Base-by-base conservation (phyloP, 2,329 filamentous ascomycete species). In the Mycocentrospora acerina region DNA sequence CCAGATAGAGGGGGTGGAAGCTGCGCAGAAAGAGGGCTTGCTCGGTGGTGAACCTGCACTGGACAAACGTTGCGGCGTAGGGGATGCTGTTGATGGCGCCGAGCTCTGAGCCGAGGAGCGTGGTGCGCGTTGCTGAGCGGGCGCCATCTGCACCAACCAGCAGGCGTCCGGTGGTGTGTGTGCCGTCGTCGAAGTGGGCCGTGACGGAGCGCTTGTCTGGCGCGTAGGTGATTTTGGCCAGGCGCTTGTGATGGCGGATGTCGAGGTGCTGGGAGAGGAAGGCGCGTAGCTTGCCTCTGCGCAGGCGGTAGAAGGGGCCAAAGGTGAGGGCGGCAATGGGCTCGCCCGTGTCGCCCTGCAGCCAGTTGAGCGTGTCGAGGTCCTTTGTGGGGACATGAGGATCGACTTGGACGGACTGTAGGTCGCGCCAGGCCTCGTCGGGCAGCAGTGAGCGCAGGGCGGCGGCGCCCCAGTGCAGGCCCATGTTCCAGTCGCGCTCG, bases 401-500 rank as follows among this genome's bases (percentile, higher is more conserved):
- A 55, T 85, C 73, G 29, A 79, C 79, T 72, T 33, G 69, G 59
- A 39, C 66, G 60, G 9, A 75, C 73, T 52, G 79, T 72, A 41
- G 67, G 59, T n/a, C 72, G 66, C 55, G 79, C 39, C 53, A 37
- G 76, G 29, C 83, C 76, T 51, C 59, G 10, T 73, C 62, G 0
- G 75, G 60, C 0, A 79, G 76, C 18, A 84, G 65, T 15, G 83
- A 67, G 7, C 68, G 69, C 27, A 84, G 66, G 2, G 70, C 71
- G 0, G 75, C 69, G 7, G 83, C 69, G 4, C 77, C 78, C 80
- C 80, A 85, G 55, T 83, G 79, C 40, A 85, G 67, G 0, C 80
- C 83, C 40, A 85, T 66, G 3, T 80, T 82, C 82, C 81, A 85
- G 45, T 81, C 80, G 66, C 76, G 22, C 73, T 76, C 40, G 61